Conservation (phyloP, 179 eudicot species). For the Monotropa hypopitys region DNA sequence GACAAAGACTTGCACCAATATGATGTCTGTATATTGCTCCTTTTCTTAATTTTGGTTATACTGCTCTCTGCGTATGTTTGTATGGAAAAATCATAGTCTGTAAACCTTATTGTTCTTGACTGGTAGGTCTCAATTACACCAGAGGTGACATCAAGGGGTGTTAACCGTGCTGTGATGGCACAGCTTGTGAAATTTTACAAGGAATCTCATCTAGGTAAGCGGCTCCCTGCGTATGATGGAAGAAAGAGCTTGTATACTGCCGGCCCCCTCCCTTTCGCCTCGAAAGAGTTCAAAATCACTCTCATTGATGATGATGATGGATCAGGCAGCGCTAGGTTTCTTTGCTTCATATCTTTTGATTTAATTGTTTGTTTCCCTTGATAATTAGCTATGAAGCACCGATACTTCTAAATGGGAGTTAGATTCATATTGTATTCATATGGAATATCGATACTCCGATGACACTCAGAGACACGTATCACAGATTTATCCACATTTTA, state of each 20-base stretch:
- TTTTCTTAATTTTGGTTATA: background rate
- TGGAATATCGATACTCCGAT: no score
- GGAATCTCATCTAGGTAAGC: slow-evolving; percentile 79
- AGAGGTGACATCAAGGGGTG: slow-evolving; percentile 81
- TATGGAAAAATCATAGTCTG: background rate
- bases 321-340: slow-evolving; percentile 46
- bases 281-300: slow-evolving; percentile 56
- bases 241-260: slow-evolving; percentile 92
- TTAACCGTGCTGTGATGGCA: slow-evolving; percentile 77
- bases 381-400: no score
- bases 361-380: background rate
- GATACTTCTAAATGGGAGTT: no score
- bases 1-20: slow-evolving; percentile 91
- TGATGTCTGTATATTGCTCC: slow-evolving; percentile 38
- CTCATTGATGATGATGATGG: slow-evolving; percentile 82
- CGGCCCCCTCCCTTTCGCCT: slow-evolving; percentile 78
- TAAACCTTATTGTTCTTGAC: background rate
- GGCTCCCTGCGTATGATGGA: slow-evolving; percentile 97
- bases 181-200: slow-evolving; percentile 55
- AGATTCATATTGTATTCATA: no score
- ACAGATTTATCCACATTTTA: no score
- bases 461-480: no score
- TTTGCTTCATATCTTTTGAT: background rate
- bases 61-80: background rate
- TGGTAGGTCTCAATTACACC: slow-evolving; percentile 69